A percentile compares a stretch with the other conserved stretches of the same genome.
Evolutionary conservation across 2,329 filamentous ascomycete species (phyloP).

Genomic region (Diaporthe batatas): DNA sequence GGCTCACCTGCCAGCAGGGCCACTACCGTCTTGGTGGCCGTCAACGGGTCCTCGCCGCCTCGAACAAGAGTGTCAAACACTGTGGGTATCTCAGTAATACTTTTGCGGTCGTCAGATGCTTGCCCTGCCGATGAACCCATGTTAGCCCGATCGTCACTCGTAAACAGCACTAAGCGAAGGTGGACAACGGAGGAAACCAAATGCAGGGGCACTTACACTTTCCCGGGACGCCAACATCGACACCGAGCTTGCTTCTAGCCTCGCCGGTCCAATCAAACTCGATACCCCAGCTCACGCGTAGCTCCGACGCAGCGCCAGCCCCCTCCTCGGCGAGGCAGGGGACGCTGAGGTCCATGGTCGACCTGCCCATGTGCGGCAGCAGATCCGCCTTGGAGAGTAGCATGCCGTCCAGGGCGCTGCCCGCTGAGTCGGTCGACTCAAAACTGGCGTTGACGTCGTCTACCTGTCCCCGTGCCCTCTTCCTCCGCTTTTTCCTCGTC

Average conservation of each 20-base stretch:
- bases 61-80: conserved; percentile 72
- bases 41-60: conserved; percentile 66
- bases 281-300: conserved; percentile 74
- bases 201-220: conserved; percentile 68
- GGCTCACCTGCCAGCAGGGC: conserved; percentile 68
- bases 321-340: conserved; percentile 53
- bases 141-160: background rate
- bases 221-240: conserved; percentile 69
- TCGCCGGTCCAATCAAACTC: conserved; percentile 81
- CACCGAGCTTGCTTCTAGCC: conserved; percentile 69
- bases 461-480: conserved; percentile 43
- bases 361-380: conserved; percentile 66
- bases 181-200: conserved; percentile 22
- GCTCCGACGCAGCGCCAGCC: conserved; percentile 52
- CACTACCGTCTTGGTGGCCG: conserved; percentile 70
- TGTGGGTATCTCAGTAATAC: conserved; percentile 68
- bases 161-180: conserved; percentile 22
- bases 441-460: conserved; percentile 41
- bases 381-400: conserved; percentile 59
- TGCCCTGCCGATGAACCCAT: conserved; percentile 63
- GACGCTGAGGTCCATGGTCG: conserved; percentile 64
- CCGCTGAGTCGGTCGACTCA: conserved; percentile 34
- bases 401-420: conserved; percentile 18
- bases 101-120: conserved; percentile 67
- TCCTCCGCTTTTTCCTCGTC: conserved; percentile 45